These are phyloP conservation scores for Tubosaeta sp. DNA, from an alignment of 768 basidiomycete genomes.

Conservation along the genomic window DNA sequence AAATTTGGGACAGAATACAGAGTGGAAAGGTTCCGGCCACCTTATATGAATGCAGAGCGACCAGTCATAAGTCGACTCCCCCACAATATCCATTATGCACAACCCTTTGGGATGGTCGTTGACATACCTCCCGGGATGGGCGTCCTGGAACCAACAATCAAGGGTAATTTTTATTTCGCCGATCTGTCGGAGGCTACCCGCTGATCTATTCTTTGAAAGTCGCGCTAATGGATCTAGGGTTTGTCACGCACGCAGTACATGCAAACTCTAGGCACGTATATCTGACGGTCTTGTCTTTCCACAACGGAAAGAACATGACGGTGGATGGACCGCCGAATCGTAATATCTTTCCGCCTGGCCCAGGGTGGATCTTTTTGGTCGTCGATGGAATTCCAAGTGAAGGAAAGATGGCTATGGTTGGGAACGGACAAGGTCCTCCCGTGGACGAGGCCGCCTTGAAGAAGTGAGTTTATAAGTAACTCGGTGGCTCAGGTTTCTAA, in stretches of 20 bases:
- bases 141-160: constrained; percentile 38
- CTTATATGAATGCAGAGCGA: constrained; percentile 64
- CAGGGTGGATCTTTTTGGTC: constrained; percentile 71
- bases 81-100: constrained; percentile 40
- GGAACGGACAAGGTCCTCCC: constrained; percentile 57
- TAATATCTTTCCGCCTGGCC: constrained; percentile 73
- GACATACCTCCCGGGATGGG: constrained; percentile 34
- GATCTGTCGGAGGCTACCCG: not conserved
- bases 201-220: constrained; percentile 39
- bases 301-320: constrained; percentile 44
- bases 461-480: constrained; percentile 44
- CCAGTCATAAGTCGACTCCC: constrained; percentile 44
- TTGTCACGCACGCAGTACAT: constrained; percentile 72
- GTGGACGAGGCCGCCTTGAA: constrained; percentile 51
- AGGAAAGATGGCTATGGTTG: constrained; percentile 63
- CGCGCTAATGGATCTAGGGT: constrained; percentile 78
- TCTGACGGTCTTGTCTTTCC: constrained; percentile 43
- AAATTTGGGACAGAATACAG: constrained; percentile 84
- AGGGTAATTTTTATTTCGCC: constrained; percentile 36
- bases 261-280: constrained; percentile 75
- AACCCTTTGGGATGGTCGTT: constrained; percentile 45
- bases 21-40: constrained; percentile 81
- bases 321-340: constrained; percentile 63
- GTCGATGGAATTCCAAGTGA: constrained; percentile 61
- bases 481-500: not conserved